These are phyloP conservation scores for Trametes cingulata DNA, from an alignment of 768 basidiomycete species.

Conservation along the genomic window DNA sequence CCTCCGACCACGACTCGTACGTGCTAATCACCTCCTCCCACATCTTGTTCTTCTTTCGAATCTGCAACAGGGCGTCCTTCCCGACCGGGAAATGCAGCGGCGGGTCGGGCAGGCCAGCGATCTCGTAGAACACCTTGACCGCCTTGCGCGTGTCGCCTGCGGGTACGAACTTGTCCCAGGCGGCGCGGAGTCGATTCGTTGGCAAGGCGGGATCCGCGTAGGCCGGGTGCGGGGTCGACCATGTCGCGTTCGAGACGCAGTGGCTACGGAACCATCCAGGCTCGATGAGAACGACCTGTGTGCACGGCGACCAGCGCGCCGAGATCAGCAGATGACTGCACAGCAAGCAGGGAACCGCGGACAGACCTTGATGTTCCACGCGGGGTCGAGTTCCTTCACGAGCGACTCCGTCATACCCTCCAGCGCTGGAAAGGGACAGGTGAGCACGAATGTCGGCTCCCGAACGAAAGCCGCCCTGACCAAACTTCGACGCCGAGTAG, in stretches of 20 bases:
- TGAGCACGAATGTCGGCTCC: neutral
- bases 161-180: neutral
- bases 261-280: constrained; percentile 19
- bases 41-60: neutral
- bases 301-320: neutral
- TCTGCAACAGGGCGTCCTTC: neutral
- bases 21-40: neutral
- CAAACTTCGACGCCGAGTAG: constrained; percentile 15
- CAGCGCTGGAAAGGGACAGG: constrained; percentile 25
- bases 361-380: constrained; percentile 37
- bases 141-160: constrained; percentile 25
- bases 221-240: constrained; percentile 17
- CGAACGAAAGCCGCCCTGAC: neutral
- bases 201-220: constrained; percentile 15
- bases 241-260: neutral
- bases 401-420: constrained; percentile 31
- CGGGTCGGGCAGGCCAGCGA: constrained; percentile 19
- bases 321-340: too few relatives aligned
- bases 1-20: constrained; percentile 6
- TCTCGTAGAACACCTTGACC: constrained; percentile 20
- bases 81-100: constrained; percentile 20
- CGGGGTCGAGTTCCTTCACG: constrained; percentile 34
- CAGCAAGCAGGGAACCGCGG: too few relatives aligned
- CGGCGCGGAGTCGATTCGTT: neutral
- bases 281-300: constrained; percentile 26